Evolutionary conservation across 208 protist genomes (phyloP).

Genomic region (Leishmania major): DNA sequence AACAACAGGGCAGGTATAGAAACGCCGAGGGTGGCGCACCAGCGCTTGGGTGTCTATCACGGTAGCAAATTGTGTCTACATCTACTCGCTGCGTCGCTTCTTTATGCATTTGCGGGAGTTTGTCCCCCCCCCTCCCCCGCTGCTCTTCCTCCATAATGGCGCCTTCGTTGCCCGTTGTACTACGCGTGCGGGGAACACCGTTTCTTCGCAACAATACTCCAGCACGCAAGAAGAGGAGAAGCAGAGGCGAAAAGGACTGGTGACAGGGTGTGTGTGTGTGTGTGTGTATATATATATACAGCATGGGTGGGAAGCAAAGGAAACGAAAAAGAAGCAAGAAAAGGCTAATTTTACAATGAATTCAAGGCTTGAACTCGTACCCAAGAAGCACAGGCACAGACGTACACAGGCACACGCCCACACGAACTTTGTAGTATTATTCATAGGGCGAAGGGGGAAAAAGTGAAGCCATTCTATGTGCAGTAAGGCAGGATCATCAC

Average conservation of each 20-base stretch:
- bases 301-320: slow-evolving; percentile 1
- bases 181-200: not conserved
- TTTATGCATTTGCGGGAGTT: not conserved
- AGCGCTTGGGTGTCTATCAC: not conserved
- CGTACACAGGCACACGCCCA: not conserved
- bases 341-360: slow-evolving; percentile 12
- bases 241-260: slow-evolving; percentile 18
- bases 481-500: not conserved
- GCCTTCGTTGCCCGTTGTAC: not conserved
- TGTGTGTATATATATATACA: slow-evolving; percentile 4
- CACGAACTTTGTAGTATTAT: not conserved
- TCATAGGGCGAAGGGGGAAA: not conserved
- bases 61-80: slow-evolving; percentile 1
- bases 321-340: slow-evolving; percentile 18
- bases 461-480: slow-evolving; percentile 11
- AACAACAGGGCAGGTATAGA: not conserved
- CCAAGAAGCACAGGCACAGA: not conserved
- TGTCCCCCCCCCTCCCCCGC: not conserved
- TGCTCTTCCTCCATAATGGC: not conserved
- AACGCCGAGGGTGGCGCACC: slow-evolving; percentile 4
- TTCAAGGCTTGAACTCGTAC: not conserved
- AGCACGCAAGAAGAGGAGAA: slow-evolving; percentile 11
- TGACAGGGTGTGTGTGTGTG: slow-evolving; percentile 1
- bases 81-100: slow-evolving; percentile 6
- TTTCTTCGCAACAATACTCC: not conserved